These are phyloP conservation scores for Yarrowia bubula DNA, from an alignment of 805 yeast species.

Conservation along the genomic window DNA sequence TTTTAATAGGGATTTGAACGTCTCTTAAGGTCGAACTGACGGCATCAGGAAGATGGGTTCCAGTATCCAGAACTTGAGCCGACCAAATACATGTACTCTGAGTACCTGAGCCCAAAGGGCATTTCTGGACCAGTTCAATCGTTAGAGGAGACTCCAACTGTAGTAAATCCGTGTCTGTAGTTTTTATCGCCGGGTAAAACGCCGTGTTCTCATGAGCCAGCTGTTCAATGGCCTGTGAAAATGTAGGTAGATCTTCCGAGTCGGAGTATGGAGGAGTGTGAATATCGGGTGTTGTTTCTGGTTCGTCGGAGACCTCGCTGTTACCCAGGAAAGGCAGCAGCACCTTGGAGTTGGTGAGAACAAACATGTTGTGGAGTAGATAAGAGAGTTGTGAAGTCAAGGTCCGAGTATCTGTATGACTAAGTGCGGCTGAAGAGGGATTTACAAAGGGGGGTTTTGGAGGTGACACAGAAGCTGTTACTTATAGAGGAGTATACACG, in stretches of 20 bases:
- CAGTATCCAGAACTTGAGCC: not conserved
- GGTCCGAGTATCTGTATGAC: not conserved
- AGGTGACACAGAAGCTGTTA: not conserved
- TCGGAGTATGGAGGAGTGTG: not conserved
- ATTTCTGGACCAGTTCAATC: constrained; percentile 4
- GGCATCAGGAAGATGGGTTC: not conserved
- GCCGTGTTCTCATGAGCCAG: not conserved
- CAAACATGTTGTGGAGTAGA: not conserved
- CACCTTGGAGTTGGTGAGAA: not conserved
- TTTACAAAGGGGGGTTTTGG: not conserved
- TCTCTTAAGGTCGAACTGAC: not conserved
- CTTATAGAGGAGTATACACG: not conserved
- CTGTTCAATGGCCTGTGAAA: constrained; percentile 11
- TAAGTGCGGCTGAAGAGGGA: not conserved
- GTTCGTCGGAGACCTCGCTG: not conserved
- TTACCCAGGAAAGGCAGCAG: constrained; percentile 1
- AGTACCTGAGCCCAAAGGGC: not conserved
- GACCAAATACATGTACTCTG: not conserved
- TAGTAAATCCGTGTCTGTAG: constrained; percentile 6
- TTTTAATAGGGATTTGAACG: not conserved
- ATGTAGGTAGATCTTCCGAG: constrained; percentile 4
- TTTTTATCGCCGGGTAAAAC: constrained; percentile 11
- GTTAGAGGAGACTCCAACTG: not conserved
- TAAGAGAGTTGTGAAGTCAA: not conserved
- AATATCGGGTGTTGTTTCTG: not conserved